Base-by-base conservation (phyloP, 176 grass and related monocot species). In the Luzula sylvatica region DNA sequence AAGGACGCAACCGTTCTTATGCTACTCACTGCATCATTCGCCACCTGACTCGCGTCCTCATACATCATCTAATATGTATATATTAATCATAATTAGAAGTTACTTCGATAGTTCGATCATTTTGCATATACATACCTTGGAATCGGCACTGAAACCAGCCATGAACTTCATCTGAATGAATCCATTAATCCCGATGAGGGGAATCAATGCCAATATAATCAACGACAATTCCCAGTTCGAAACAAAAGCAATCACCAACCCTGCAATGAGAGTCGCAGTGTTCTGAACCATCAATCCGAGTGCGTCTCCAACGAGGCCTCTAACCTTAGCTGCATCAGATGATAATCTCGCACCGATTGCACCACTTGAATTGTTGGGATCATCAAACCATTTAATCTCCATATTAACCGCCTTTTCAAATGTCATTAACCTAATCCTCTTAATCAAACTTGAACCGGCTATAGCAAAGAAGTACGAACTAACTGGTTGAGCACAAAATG, bases 371-470 rank as follows among this genome's bases (percentile, higher is more conserved):
- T 94, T 82, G 47, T 86, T 78, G 15, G 87, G 64, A 43, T 76
- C 71, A 44, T 94, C 87, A 73, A 94, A 94, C 87, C 87, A 94
- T 61, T 72, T 79, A 4, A 94, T 69, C 54, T 94, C 87, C 87
- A 82, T 94, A 35, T 87, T 76, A 45, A 94, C 82, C 48, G 82
- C 78, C 67, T 94, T 87, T 64, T 87, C 74, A 76, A 94, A 94
- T 79, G 87, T 87, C 87, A 87, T 87, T 59, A 87, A 47, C 50
- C 87, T 82, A 42, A 94, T 94, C 72, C 87, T 87, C 60, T 47
- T 82, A 55, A 94, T 83, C 42, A 94, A 63, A 42, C 79, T 87
- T 23, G 74, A 87, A 17, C 87, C 87, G 23, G 87, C 87, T 53
- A 94, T 14, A 35, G 78, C 79, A 46, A 87, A 94, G 70, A 94